A percentile compares a stretch with the other conserved stretches of the same genome.
Evolutionary conservation across 1,284 basidiomycete genomes (phyloP).

Genomic region (Naganishia sp.): DNA sequence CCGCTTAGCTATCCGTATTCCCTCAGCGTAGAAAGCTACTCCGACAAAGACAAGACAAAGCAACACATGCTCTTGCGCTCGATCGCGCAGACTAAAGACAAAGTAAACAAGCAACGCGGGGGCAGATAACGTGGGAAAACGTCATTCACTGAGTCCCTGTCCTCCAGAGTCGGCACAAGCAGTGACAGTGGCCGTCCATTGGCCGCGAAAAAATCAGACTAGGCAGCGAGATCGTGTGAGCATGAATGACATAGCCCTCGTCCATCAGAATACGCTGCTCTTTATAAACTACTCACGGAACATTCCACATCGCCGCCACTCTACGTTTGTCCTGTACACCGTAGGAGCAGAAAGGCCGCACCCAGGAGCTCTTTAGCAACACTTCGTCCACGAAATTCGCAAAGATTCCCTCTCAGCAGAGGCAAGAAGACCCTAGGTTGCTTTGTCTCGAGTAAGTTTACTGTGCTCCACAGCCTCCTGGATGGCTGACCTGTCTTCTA

Average conservation of each 20-base stretch:
- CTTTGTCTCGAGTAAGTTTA: slow-evolving; percentile 37
- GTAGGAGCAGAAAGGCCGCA: not conserved
- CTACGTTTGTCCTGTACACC: not conserved
- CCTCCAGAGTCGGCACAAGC: not conserved
- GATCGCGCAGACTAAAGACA: not conserved
- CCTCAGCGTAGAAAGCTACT: too few species aligned
- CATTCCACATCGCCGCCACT: not conserved
- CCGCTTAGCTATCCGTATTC: too few species aligned
- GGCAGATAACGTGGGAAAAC: too few species aligned
- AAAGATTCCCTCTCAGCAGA: slow-evolving; percentile 33
- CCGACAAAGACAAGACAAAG: too few species aligned
- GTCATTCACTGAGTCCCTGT: not conserved
- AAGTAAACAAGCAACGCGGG: slow-evolving; percentile 1
- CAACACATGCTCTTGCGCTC: not conserved
- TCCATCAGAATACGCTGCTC: not conserved
- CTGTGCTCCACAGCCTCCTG: not conserved
- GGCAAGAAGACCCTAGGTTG: slow-evolving; percentile 37
- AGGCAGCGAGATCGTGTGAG: not conserved
- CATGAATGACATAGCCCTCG: not conserved
- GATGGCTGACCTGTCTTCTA: not conserved
- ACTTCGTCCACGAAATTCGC: slow-evolving; percentile 1
- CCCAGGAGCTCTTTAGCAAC: slow-evolving; percentile 17
- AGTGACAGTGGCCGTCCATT: too few species aligned
- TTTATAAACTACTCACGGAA: not conserved
- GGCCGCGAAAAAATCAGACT: not conserved